A percentile compares a stretch with the other conserved stretches of the same genome.
Conservation (phyloP, 495 filamentous ascomycete species). For the Saxophila tyrrhenica region DNA sequence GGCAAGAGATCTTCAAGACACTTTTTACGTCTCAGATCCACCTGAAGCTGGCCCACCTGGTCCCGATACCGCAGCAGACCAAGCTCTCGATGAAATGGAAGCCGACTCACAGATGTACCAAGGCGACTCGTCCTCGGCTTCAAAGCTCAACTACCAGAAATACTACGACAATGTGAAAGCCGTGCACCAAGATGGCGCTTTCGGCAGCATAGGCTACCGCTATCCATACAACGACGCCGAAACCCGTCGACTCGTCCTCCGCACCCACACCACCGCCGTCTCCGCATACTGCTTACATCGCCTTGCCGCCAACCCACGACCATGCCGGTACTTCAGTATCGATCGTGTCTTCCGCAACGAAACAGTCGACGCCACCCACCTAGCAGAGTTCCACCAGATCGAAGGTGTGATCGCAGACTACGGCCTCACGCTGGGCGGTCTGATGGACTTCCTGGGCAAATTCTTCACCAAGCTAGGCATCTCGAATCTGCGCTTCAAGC, state of each 20-base stretch:
- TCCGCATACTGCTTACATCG: constrained; percentile 82
- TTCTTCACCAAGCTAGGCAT: constrained; percentile 97
- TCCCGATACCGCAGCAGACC: constrained; percentile 46
- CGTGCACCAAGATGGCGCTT: constrained; percentile 79
- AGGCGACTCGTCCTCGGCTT: constrained; percentile 16
- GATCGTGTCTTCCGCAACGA: constrained; percentile 96
- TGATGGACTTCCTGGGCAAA: constrained; percentile 93
- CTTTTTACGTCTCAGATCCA: constrained; percentile 94
- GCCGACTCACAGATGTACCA: constrained; percentile 22
- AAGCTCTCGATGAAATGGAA: constrained; percentile 29
- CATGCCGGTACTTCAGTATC: constrained; percentile 92
- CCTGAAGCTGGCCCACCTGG: constrained; percentile 61
- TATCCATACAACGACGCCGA: constrained; percentile 90
- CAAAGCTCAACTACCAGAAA: constrained; percentile 55
- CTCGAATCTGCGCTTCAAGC: constrained; percentile 79
- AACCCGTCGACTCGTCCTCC: constrained; percentile 75
- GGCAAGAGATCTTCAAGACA: constrained; percentile 91
- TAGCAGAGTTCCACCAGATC: constrained; percentile 97
- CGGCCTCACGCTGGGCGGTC: constrained; percentile 73
- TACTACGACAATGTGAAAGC: constrained; percentile 80
- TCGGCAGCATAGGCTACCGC: constrained; percentile 86
- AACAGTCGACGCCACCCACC: constrained; percentile 88
- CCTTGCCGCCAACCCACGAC: constrained; percentile 65
- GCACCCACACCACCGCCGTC: constrained; percentile 91
- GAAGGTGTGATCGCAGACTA: constrained; percentile 98